These are phyloP conservation scores for Obba rivulosa DNA, from an alignment of 768 basidiomycete species.

Conservation along the genomic window DNA sequence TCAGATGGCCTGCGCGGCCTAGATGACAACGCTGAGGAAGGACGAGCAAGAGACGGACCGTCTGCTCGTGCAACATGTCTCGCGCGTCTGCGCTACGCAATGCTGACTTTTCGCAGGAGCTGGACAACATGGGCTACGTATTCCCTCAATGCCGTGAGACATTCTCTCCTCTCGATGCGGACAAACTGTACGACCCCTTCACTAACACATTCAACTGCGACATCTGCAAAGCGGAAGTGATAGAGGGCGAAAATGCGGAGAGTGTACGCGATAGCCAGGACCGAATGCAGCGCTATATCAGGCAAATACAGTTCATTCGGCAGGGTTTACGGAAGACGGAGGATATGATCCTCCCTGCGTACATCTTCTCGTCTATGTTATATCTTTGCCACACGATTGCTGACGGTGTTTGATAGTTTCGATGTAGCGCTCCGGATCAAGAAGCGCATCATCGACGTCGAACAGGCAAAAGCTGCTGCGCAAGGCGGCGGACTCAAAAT, in stretches of 20 bases:
- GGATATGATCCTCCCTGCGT: slow-evolving; percentile 80
- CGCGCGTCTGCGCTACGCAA: slow-evolving; percentile 75
- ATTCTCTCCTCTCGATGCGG: slow-evolving; percentile 82
- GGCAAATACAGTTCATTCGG: slow-evolving; percentile 81
- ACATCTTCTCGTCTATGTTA: slow-evolving; percentile 24
- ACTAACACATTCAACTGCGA: slow-evolving; percentile 76
- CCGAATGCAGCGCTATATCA: slow-evolving; percentile 92
- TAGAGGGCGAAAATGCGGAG: slow-evolving; percentile 90
- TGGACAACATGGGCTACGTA: slow-evolving; percentile 96
- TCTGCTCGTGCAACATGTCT: slow-evolving; percentile 88
- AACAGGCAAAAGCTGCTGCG: slow-evolving; percentile 41
- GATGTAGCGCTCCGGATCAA: slow-evolving; percentile 84
- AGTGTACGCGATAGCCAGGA: slow-evolving; percentile 84
- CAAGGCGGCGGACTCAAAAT: slow-evolving; percentile 60
- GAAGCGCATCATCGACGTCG: slow-evolving; percentile 57
- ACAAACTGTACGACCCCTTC: slow-evolving; percentile 71
- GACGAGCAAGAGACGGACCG: slow-evolving; percentile 80
- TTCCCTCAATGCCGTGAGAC: slow-evolving; percentile 84
- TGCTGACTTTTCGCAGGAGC: slow-evolving; percentile 58
- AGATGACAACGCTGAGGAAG: slow-evolving; percentile 40
- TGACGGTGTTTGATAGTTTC: slow-evolving; percentile 41
- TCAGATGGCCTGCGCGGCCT: slow-evolving; percentile 14
- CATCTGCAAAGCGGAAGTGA: slow-evolving; percentile 78
- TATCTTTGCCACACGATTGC: neutral
- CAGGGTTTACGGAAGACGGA: slow-evolving; percentile 89